These are phyloP conservation scores for Trichomonas vaginalis DNA, from an alignment of 208 protist species.

Conservation along the genomic window DNA sequence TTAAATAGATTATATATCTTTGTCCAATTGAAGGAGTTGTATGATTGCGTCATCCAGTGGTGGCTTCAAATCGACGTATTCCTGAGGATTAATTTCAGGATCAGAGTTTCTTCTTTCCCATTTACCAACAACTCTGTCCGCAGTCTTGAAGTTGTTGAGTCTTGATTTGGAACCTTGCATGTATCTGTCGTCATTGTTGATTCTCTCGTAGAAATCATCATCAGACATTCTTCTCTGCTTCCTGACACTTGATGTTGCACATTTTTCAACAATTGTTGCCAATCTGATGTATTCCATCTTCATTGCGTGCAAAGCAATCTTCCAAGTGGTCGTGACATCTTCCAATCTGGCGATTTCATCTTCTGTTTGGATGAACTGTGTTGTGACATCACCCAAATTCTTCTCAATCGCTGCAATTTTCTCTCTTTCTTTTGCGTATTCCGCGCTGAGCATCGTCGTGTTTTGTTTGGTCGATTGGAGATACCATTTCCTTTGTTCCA, in stretches of 20 bases:
- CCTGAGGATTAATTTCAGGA: background rate
- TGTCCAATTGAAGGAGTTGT: background rate
- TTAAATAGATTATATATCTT: background rate
- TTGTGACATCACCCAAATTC: background rate
- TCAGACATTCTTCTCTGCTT: background rate
- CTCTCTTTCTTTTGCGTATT: background rate
- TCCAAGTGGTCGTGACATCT: background rate
- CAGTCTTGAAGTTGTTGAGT: background rate
- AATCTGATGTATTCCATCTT: background rate
- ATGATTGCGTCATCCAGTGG: background rate
- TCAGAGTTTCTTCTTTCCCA: conserved; percentile 16
- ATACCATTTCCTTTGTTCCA: background rate
- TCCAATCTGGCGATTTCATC: background rate
- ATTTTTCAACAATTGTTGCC: background rate
- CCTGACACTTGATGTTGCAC: background rate
- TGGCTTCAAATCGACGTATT: background rate
- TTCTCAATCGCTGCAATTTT: background rate
- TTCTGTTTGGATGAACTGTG: background rate
- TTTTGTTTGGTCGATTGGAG: background rate
- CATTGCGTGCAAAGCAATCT: background rate
- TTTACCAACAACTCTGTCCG: background rate
- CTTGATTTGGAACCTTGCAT: background rate
- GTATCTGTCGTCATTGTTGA: background rate
- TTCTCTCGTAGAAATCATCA: background rate
- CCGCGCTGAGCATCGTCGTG: background rate